Evolutionary conservation across 306 rosid species (phyloP).

Genomic region (Vigna nakashimae): DNA sequence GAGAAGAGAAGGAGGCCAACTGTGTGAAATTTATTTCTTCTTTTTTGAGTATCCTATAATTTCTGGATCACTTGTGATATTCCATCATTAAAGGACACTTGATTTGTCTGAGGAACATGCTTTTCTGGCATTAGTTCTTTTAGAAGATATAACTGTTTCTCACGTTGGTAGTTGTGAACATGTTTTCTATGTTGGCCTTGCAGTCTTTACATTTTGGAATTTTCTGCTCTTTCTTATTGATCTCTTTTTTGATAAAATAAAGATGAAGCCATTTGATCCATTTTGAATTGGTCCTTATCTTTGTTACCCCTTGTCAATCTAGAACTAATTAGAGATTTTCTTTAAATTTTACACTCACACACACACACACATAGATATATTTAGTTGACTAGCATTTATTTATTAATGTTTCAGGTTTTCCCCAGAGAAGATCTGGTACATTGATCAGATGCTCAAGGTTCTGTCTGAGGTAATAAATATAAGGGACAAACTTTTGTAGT

Average conservation of each 20-base stretch:
- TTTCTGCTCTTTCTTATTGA: slow-evolving; percentile 31
- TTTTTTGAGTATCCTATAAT: slow-evolving; percentile 8
- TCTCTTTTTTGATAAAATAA: slow-evolving; percentile 33
- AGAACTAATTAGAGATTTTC: slow-evolving; percentile 31
- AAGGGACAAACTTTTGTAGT: slow-evolving; percentile 41
- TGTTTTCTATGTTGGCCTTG: slow-evolving; percentile 26
- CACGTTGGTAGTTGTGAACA: slow-evolving; percentile 19
- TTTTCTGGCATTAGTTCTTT: slow-evolving; percentile 32
- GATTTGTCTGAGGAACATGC: slow-evolving; percentile 10
- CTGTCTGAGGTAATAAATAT: slow-evolving; percentile 88
- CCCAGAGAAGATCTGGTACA: slow-evolving; percentile 97
- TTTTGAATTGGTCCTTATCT: slow-evolving; percentile 21
- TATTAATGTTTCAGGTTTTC: slow-evolving; percentile 78
- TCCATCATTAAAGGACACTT: slow-evolving; percentile 36
- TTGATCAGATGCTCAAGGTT: slow-evolving; percentile 99
- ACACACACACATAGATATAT: not conserved
- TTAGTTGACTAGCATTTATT: slow-evolving; percentile 47
- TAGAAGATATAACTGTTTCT: slow-evolving; percentile 21
- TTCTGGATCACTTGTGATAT: slow-evolving; percentile 26
- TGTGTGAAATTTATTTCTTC: not conserved
- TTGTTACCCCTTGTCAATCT: slow-evolving; percentile 33
- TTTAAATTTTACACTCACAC: slow-evolving; percentile 14
- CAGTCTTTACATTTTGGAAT: slow-evolving; percentile 35
- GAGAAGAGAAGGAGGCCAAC: slow-evolving; percentile 28
- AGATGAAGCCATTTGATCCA: slow-evolving; percentile 23